Evolutionary conservation across 2,329 filamentous ascomycete genomes (phyloP), one percentile per base, ranked within the genome.

Genomic region (Fusarium sp.): DNA sequence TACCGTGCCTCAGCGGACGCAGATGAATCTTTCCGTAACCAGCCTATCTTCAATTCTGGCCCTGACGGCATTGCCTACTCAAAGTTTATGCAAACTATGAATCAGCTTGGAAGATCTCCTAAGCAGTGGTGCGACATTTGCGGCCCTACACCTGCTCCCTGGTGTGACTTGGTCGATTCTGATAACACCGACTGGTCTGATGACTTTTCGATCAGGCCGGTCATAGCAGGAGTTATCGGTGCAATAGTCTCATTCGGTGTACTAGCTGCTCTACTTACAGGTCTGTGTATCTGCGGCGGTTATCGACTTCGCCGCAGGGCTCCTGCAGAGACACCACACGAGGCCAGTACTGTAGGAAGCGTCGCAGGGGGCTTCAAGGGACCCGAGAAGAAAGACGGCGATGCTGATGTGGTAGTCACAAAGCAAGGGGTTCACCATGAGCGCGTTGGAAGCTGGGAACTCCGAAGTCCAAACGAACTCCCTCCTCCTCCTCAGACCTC

Each of bases 371-470:
- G 82, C 3, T 84, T 84, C 75, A 82, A 80, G 57, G 80, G 83
- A 13, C 71, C 75, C 1, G 81, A 83, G 73, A 84, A 82, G 74
- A 82, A 78, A 74, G 74, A 76, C 1, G 78, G 76, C 5, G 83
- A 86, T 53, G 71, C 75, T 0, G 84, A 86, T 56, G 74, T 85
- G 5, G 71, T 76, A 1, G 75, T 83, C 5, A 77, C 78, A 2
- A 77, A 75, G 43, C 73, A 73, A 8, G 83, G 83, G 1, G 74
- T 68, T 6, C 76, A 77, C 5, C 82, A 84, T 33, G 83, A 83
- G 66, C 79, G 83, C 8, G 72, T 82, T 15, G 83, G 83, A 2
- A 85, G 83, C 71, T 86, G 84, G 84, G 84, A 86, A 67, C 73
- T 86, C 51, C 75, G 73, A 17, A 62, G 62, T 2, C 67, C 62